Evolutionary conservation across 257 asterid species (phyloP).

Genomic region (Solanum chiquidenum): DNA sequence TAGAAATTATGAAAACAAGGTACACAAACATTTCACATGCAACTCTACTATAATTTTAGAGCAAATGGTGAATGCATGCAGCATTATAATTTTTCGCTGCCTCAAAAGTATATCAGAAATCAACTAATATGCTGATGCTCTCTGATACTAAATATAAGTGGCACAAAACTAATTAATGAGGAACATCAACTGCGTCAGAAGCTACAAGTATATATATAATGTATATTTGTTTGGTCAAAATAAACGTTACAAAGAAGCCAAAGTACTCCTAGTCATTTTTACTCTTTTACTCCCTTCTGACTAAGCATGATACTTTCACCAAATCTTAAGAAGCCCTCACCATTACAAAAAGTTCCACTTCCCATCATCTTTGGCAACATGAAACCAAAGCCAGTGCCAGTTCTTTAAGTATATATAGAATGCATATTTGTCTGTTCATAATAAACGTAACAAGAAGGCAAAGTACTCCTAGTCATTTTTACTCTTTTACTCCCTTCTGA

Average conservation of each 20-base stretch:
- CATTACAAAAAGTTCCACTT: neutral
- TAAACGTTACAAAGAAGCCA: neutral
- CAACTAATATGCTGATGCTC: neutral
- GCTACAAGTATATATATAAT: neutral
- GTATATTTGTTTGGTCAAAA: neutral
- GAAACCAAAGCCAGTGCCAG: conserved; percentile 42
- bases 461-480: neutral
- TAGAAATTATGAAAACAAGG: neutral
- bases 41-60: neutral
- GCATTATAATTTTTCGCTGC: neutral
- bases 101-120: neutral
- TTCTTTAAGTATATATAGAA: neutral
- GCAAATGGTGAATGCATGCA: neutral
- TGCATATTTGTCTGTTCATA: neutral
- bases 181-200: neutral
- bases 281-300: neutral
- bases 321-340: neutral
- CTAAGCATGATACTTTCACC: neutral
- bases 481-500: neutral
- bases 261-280: neutral
- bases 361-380: conserved; percentile 79
- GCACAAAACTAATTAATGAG: neutral
- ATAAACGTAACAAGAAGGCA: neutral
- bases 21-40: neutral
- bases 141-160: neutral